Base-by-base conservation (phyloP, 768 basidiomycete genomes). In the Rhizopogon vinicolor region DNA sequence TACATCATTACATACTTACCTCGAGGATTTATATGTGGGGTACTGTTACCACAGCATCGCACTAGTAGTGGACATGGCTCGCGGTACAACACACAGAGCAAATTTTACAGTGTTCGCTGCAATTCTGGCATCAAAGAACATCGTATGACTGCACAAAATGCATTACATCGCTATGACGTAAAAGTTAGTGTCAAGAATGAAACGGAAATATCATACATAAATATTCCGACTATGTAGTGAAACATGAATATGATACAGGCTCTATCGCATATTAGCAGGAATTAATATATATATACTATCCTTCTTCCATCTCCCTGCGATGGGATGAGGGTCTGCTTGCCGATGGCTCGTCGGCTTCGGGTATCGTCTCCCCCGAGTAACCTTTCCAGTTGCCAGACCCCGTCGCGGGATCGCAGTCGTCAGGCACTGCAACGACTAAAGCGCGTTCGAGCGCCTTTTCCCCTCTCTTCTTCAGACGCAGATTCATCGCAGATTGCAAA, bases 401-500 rank as follows among this genome's bases (percentile, higher is more conserved):
- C n/a, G 62, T 61, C 16, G 63, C 57, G 12, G 39, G 62, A 16
- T 65, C 68, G 12, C 68, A 62, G 0, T 74, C 75, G 7, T 70
- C 72, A 18, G 68, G 69, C 7, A 46, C 53, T 16, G 62, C 58
- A 28, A 65, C 66, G 19, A 72, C 74, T 50, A 87, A 67, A 3
- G 85, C 84, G 45, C 74, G 74, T 65, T 89, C 86, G 45, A 89
- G 68, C 33, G 81, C 84, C 73, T 91, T 94, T 72, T 98, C 92
- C 31, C 95, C 95, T 52, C 93, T 83, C 69, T 87, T 92, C 73
- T 91, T 92, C 61, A 96, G 74, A 35, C 94, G 85, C 42, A 96
- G 77, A 8, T 77, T 75, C 86, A 94, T 95, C 39, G 89, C 95
- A 4, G 76, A 72, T 66, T 87, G 83, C 31, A 99, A 78, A 6